Evolutionary conservation across 1,139 yeast genomes (phyloP), one percentile per base, ranked within the genome.

Genomic region (Sugiyamaella japonica): DNA sequence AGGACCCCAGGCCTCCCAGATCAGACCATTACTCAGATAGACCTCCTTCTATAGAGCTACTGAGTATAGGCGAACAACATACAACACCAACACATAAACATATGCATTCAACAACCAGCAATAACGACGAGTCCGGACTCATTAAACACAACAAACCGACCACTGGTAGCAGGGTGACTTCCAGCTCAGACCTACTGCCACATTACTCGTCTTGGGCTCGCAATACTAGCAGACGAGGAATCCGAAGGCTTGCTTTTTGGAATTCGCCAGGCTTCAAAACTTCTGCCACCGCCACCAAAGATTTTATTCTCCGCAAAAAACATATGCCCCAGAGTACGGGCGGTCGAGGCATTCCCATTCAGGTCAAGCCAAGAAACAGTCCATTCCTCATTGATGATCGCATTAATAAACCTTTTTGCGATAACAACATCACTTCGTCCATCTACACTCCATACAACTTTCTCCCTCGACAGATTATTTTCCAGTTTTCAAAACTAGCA

Each of bases 401-500:
- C 58, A 79, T 80, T 3, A 73, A 77, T n/a, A 77, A 70, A 50
- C 84, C 90, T 0, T 93, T 86, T 66, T 66, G 79, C 55, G 71
- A 78, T 59, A 93, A 93, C 70, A 65, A 76, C 36, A 85, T 93
- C 58, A 88, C 95, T 0, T 90, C 98, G 1, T 87, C 98, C 1
- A 84, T 91, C 64, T 93, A 95, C 71, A 85, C 93, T 3, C 60
- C 86, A 1, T 83, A 85, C 67, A 81, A 93, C 49, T 93, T 95
- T 64, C 65, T 93, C 1, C 99, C 99, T 3, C 83, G 93, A 59
- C 98, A 93, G 66, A 69, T 93, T 46, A 79, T 82, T 59, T 96
- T 95, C 1, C 99, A 93, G 69, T 91, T 93, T 66, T 89, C 96
- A 16, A 93, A 90, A 68, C 68, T 93, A 47, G 99, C 99, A 15